Evolutionary conservation across 768 basidiomycete species (phyloP), one percentile per base, ranked within the genome.

Genomic region (Pleurotus djamor): DNA sequence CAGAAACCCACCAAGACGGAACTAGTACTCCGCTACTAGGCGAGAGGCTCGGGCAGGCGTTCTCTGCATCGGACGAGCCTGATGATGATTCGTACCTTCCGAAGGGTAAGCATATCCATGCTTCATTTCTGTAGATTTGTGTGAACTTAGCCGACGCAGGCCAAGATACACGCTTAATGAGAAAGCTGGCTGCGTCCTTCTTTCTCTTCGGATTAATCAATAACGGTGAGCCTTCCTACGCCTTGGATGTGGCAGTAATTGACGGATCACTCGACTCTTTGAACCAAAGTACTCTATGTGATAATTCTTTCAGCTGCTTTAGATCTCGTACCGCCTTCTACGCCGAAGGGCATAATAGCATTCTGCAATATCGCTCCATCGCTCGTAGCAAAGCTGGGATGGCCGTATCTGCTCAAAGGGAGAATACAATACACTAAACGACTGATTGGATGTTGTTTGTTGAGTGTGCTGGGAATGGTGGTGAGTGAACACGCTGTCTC

Each of bases 361-460:
- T 94, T 98, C 69, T 96, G 92, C 76, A 98, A 98, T 71, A 97
- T 99, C 57, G 83, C 90, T 10, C 96, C 96, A 0, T 85, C 93
- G 0, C 74, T 98, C 2, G 69, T 88, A 0, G 94, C 92, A 16
- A 98, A 98, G 74, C 76, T 97, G 4, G 89, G 86, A 7, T 98
- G 96, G 83, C 95, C 96, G 0, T 96, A 98, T 67, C 63, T 98
- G 14, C 79, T 95, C 48, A 91, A 88, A 66, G 96, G 96, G 0
- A 79, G 84, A 60, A 91, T 98, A 74, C 81, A 88, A 58, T 99
- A 99, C 70, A 76, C 77, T 1, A 83, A 80, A 55, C 83, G 96
- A 28, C 70, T 98, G 21, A 60, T 84, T 2, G 87, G 88, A 38
- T 98, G 96, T 64, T 89, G 89, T 57, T 54, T 78, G 2, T 69